Conservation (phyloP, 306 rosid species). For the Cucurbita moschata region DNA sequence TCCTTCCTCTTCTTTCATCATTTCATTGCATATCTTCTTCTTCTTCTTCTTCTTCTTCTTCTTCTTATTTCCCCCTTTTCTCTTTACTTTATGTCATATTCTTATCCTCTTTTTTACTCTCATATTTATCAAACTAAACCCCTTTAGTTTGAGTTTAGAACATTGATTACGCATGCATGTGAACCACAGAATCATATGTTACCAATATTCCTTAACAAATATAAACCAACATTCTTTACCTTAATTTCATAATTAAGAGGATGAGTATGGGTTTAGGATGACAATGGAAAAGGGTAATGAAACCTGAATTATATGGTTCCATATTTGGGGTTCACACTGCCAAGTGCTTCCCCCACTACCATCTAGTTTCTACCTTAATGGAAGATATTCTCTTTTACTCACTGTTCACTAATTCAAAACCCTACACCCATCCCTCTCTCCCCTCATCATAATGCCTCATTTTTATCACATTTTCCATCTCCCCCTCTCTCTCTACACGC, state of each 20-base stretch:
- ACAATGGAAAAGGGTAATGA: conserved; percentile 2
- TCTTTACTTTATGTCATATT: no score
- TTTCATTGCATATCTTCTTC: no score
- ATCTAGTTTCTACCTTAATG: conserved; percentile 31
- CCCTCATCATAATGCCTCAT: conserved; percentile 23
- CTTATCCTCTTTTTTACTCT: no score
- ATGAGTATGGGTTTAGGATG: no score
- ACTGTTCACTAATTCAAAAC: conserved; percentile 29
- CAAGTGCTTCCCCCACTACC: conserved; percentile 43
- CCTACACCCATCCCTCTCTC: conserved; percentile 21
- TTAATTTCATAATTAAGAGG: no score
- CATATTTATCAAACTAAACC: no score
- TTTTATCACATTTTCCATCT: conserved; percentile 27
- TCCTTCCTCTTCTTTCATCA: no score
- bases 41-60: no score
- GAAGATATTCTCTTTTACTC: conserved; percentile 23
- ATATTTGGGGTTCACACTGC: conserved; percentile 43
- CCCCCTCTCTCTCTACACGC: background rate
- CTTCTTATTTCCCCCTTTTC: no score
- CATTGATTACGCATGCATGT: background rate
- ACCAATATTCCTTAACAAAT: background rate
- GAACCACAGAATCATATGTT: background rate
- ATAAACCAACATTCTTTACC: no score
- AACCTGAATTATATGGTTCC: conserved; percentile 13
- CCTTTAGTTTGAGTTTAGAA: no score